A percentile compares a stretch with the other conserved stretches of the same genome.
These are phyloP conservation scores for Epichloe hybrida DNA, from an alignment of 2,329 filamentous ascomycete species.

Conservation along the genomic window DNA sequence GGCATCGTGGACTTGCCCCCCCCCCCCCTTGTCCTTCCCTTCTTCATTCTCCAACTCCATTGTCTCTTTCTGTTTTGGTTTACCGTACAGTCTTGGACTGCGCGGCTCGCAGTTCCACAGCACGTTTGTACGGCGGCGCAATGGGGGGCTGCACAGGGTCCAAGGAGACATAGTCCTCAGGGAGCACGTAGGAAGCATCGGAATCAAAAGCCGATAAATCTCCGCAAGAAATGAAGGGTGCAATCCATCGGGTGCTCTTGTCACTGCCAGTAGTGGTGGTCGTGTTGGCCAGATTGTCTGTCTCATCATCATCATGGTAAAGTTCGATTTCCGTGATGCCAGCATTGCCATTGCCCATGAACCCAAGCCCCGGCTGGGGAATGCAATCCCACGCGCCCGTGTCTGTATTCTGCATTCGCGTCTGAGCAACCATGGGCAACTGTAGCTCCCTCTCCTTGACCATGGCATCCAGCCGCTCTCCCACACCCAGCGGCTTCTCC, in stretches of 20 bases:
- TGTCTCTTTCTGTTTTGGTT: neutral
- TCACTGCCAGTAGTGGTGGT: conserved; percentile 22
- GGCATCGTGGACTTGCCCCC: neutral
- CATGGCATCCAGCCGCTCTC: conserved; percentile 39
- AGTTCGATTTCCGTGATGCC: conserved; percentile 34
- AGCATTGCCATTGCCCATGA: conserved; percentile 14
- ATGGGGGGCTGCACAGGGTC: conserved; percentile 96
- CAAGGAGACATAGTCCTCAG: conserved; percentile 72
- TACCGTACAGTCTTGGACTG: conserved; percentile 15
- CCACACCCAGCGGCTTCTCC: conserved; percentile 59
- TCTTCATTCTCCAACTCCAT: neutral
- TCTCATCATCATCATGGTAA: conserved; percentile 27
- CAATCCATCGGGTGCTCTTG: conserved; percentile 60
- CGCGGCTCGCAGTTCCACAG: conserved; percentile 54
- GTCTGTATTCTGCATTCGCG: conserved; percentile 31
- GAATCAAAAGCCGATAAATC: conserved; percentile 91
- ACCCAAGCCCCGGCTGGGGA: conserved; percentile 7
- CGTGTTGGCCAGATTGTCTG: conserved; percentile 15
- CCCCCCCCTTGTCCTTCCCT: neutral
- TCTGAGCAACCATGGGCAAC: conserved; percentile 26
- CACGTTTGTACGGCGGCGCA: conserved; percentile 85
- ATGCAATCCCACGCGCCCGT: conserved; percentile 30
- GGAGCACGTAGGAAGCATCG: conserved; percentile 84
- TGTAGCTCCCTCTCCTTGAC: conserved; percentile 27
- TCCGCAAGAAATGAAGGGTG: conserved; percentile 92